Evolutionary conservation across 805 yeast genomes (phyloP), one percentile per base, ranked within the genome.

Genomic region (Schizosaccharomyces cryophilus): DNA sequence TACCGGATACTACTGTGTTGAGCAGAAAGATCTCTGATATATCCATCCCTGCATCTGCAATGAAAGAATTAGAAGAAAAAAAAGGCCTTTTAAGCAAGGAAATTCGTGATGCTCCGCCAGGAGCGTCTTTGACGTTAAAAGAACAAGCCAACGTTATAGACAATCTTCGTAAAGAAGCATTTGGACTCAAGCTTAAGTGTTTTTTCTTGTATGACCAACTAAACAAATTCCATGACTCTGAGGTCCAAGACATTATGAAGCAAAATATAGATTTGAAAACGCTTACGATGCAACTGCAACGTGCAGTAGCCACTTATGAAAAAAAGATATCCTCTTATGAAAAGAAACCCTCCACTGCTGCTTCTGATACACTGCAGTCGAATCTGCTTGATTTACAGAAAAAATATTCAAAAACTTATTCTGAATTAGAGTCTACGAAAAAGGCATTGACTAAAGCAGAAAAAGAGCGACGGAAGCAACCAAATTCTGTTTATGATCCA

Each of bases 141-240:
- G 67, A 65, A 56, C 67, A 65, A 59, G 61, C 64, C 4, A 60
- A 64, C 11, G 48, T 65, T 21, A 64, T 65, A 30, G 67, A 65
- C 42, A 65, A 65, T 59, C 62, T 65, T 3, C 67, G 66, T 61
- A 65, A 65, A 54, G 67, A 65, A 26, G 66, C 63, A 40, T 65
- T 64, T 61, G 67, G 67, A 7, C 54, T 62, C 6, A 64, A 65
- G 62, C 61, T 65, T 13, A 65, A 65, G 47, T 62, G 66, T 13
- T 65, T 61, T 42, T 63, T 65, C 42, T 59, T 65, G 60, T 62
- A 65, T 40, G 65, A 63, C 29, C 65, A 65, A 40, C 63, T 65
- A n/a, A 66, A 62, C 35, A 63, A 64, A 54, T 62, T 65, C 17
- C 63, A 67, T 1, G 67, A 65, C 55, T 66, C 65, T 24, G 63